Percentiles rank a stretch among this genome's conserved stretches.
Conservation (phyloP, 2,329 filamentous ascomycete genomes). For the Nemania bipapillata region DNA sequence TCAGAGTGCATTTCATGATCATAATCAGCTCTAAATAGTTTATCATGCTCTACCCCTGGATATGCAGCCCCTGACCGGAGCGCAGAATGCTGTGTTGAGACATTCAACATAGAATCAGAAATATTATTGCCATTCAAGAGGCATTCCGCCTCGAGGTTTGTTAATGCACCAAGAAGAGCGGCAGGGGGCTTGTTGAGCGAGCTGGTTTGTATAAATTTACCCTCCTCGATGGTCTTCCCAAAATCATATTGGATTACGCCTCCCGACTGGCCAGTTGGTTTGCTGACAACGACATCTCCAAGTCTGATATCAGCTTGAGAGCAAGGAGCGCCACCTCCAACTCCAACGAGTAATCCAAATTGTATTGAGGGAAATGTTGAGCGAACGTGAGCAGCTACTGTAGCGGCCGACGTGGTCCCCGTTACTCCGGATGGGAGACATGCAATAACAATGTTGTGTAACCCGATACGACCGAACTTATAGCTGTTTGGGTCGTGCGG, state of each 20-base stretch:
- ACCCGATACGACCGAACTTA: conserved; percentile 1
- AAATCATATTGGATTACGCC: conserved; percentile 21
- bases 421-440: neutral
- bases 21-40: conserved; percentile 14
- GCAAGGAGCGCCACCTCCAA: conserved; percentile 16
- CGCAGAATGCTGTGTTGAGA: neutral
- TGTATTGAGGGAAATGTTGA: conserved; percentile 10
- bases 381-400: neutral
- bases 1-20: neutral
- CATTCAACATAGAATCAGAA: neutral
- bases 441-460: conserved; percentile 9
- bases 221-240: neutral
- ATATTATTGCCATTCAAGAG: neutral
- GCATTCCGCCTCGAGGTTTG: conserved; percentile 1
- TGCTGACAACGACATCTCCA: conserved; percentile 27
- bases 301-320: conserved; percentile 19
- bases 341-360: conserved; percentile 17
- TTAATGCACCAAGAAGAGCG: conserved; percentile 6
- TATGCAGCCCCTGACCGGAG: neutral
- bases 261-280: neutral
- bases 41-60: neutral
- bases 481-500: conserved; percentile 9
- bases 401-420: neutral
- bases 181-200: neutral
- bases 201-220: neutral